Evolutionary conservation across 164 flowering plant species (phyloP), one percentile per base, ranked within the genome.

Genomic region (Paratinospora sagittata): DNA sequence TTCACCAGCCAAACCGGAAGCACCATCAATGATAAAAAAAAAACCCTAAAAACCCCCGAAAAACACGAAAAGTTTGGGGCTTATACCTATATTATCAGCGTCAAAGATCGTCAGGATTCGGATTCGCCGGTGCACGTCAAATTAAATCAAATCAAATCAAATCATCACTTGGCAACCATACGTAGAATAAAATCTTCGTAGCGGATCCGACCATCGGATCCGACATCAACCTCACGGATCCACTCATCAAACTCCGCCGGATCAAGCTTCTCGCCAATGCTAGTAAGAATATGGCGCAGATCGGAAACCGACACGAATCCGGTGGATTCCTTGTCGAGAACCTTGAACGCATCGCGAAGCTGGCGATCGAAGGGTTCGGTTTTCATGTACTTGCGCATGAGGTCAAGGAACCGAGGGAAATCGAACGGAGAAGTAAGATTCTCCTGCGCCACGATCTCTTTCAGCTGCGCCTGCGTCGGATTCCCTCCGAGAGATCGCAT

Each of bases 401-500:
- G 91, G 9, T 89, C 91, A 12, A 87, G 81, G 74, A 93, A 93
- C 3, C 90, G 83, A 26, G 83, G 83, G 84, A 91, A 91, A 43
- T 93, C 97, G 75, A 93, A 91, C 6, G 98, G 90, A 3, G 92
- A n/a, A 19, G 83, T 85, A 63, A 93, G 94, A 0, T 84, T 87
- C 65, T 93, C 98, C 68, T 81, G 82, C 66, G 88, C 70, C 16
- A 88, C 75, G 75, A 94, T 91, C 41, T 87, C 79, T 45, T 94
- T 94, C 70, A 92, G 89, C 73, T 90, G 90, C 9, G 97, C 93
- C 71, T 94, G 93, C 24, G 98, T 94, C 7, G 97, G 98, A 78
- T 94, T 94, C 11, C 96, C 96, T 7, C 97, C 98, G 26, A 94
- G 87, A 6, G 98, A 94, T 6, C 97, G 85, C 97, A 94, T 92